phyloP scores from a whole-genome alignment of 768 basidiomycete genomes.

The Lactarius deliciosus region DNA sequence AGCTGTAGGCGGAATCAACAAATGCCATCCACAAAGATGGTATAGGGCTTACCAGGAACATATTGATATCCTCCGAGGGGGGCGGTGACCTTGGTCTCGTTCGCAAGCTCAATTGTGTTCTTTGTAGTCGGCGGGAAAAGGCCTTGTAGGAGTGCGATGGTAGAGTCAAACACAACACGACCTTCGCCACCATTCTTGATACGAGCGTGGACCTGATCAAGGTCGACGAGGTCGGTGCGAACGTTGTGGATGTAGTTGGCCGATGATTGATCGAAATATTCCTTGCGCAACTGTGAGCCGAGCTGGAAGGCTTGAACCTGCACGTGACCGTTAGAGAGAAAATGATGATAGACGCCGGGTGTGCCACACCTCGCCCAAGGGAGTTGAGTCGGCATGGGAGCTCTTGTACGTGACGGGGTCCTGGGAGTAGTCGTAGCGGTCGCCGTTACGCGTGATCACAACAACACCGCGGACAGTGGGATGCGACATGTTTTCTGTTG shows the following conservation, averaged over 20 bases:
- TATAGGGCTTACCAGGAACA: slow-evolving; percentile 57
- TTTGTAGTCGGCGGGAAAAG: slow-evolving; percentile 77
- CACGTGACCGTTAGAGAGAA: slow-evolving; percentile 10
- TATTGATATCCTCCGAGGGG: slow-evolving; percentile 87
- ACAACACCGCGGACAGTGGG: slow-evolving; percentile 72
- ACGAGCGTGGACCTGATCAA: slow-evolving; percentile 68
- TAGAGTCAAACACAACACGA: slow-evolving; percentile 82
- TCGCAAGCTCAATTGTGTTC: slow-evolving; percentile 75
- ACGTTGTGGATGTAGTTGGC: slow-evolving; percentile 68
- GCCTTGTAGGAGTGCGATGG: slow-evolving; percentile 81
- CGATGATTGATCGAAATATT: slow-evolving; percentile 66
- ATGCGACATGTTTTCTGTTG: slow-evolving; percentile 36
- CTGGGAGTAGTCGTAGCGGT: slow-evolving; percentile 67
- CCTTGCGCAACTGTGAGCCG: slow-evolving; percentile 58
- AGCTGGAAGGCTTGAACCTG: slow-evolving; percentile 70
- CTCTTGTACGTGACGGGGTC: slow-evolving; percentile 67
- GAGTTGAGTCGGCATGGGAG: slow-evolving; percentile 65
- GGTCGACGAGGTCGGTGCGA: slow-evolving; percentile 66
- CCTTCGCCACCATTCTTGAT: slow-evolving; percentile 87
- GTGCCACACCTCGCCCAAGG: slow-evolving; percentile 64
- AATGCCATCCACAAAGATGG: background rate
- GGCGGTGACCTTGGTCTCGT: slow-evolving; percentile 66
- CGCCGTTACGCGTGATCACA: slow-evolving; percentile 77
- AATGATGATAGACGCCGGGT: background rate
- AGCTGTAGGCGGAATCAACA: slow-evolving; percentile 41